Base-by-base conservation (phyloP, 257 asterid genomes). In the Cynanchum wilfordii region DNA sequence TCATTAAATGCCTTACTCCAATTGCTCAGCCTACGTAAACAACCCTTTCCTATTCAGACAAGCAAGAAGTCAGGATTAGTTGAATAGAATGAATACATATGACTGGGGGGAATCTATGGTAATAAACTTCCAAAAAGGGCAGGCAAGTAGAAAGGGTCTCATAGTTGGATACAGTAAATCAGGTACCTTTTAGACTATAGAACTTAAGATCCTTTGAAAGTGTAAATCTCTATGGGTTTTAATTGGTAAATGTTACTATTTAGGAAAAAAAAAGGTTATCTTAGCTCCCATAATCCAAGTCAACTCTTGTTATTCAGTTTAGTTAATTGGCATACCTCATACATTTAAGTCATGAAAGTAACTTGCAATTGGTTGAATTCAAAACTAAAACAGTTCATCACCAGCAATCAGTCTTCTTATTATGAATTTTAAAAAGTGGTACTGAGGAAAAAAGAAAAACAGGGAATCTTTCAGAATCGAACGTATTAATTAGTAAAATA, bases 311-410 rank as follows among this genome's bases (percentile, higher is more conserved):
- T 67, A 29, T 36, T 8, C 45, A 29, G 54, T 63, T 64, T 47
- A 38, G 52, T 44, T 47, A 71, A 45, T 36, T 20, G 50, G 51
- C 51, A 4, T 15, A 7, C 25, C 58, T 38, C 30, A 54, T 7
- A 38, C 58, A 51, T 45, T 16, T 38, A 19, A 60, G 15, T 64
- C 15, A 64, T 36, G 50, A 36, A 63, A 64, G 50, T 19, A 64
- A 64, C 69, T 64, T 64, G 20, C 58, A 55, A 64, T 29, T 55
- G 68, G 38, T 56, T 67, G 22, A 44, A 56, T 42, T 75, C 68
- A 67, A 66, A 33, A 63, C 49, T 33, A 33, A 19, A 33, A 16
- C 29, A 64, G 69, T 64, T 64, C 69, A 64, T 64, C 62, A 56
- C 30, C 56, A 47, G 50, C 27, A 25, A 51, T 54, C 50, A 4